Percentiles rank a stretch among this genome's conserved stretches.
phyloP scores from a whole-genome alignment of 2,329 filamentous ascomycete species.

The Blumeria hordei region DNA sequence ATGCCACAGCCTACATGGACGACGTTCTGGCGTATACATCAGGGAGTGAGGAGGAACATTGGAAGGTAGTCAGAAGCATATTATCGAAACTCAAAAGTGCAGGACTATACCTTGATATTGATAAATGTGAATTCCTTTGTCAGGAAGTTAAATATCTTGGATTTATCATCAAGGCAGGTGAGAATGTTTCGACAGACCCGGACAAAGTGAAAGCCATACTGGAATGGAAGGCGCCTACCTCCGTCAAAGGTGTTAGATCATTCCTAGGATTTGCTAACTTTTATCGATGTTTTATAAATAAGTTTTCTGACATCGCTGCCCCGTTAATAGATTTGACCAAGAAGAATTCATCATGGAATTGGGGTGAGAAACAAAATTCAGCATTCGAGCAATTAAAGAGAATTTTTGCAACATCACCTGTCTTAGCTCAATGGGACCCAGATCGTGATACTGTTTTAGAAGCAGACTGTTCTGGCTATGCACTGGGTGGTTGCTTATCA shows the following conservation, averaged over 20 bases:
- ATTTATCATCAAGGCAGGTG: background rate
- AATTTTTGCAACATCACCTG: background rate
- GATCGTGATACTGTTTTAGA: background rate
- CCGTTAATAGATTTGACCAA: background rate
- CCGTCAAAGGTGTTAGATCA: background rate
- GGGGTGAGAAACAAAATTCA: background rate
- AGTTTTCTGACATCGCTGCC: background rate
- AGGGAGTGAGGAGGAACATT: background rate
- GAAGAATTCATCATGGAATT: background rate
- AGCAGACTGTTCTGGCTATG: background rate
- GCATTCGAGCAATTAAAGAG: background rate
- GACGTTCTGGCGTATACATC: background rate
- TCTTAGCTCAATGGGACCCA: background rate
- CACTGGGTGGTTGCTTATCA: background rate
- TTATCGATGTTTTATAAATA: background rate
- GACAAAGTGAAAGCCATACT: background rate
- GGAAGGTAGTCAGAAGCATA: background rate
- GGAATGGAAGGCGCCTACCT: background rate
- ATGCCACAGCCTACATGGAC: background rate
- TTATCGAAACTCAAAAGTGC: background rate
- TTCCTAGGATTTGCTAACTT: background rate
- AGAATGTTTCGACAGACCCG: background rate
- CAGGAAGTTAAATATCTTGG: background rate
- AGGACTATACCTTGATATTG: background rate
- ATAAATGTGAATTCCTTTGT: background rate